Percentiles rank a stretch among this genome's conserved stretches.
Evolutionary conservation across 192 early-diverging fungal genomes (phyloP).

Genomic region (Rhizophagus clarus): DNA sequence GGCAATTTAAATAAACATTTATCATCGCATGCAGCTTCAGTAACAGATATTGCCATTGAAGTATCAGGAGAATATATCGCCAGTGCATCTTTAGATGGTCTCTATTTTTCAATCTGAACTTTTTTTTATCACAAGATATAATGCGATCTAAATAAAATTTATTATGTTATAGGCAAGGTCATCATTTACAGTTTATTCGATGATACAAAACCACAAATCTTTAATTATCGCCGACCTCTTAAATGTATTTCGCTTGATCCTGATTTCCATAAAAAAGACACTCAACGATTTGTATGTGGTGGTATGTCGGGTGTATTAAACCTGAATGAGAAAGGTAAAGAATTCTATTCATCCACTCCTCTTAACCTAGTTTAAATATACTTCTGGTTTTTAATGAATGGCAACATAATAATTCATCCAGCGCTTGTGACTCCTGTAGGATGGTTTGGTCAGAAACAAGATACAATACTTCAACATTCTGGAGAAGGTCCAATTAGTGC

Average conservation of each 20-base stretch:
- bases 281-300: constrained; percentile 85
- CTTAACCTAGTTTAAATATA: background rate
- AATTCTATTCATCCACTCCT: background rate
- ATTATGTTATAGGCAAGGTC: constrained; percentile 66
- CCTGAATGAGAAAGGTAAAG: constrained; percentile 78
- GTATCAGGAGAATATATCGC: constrained; percentile 85
- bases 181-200: constrained; percentile 83
- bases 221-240: constrained; percentile 85
- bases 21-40: constrained; percentile 79
- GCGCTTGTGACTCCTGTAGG: constrained; percentile 38
- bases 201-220: constrained; percentile 60
- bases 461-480: constrained; percentile 74
- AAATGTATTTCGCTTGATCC: constrained; percentile 91
- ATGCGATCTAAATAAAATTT: background rate
- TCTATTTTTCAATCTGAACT: background rate
- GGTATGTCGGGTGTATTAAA: constrained; percentile 87
- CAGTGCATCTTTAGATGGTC: constrained; percentile 92
- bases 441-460: constrained; percentile 82
- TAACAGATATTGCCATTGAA: constrained; percentile 89
- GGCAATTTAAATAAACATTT: constrained; percentile 90
- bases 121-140: background rate
- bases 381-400: background rate
- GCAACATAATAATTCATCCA: background rate
- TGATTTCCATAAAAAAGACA: constrained; percentile 72
- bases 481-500: constrained; percentile 90